Conservation (phyloP, 106 monocot genomes). For the Posidonia australis region DNA sequence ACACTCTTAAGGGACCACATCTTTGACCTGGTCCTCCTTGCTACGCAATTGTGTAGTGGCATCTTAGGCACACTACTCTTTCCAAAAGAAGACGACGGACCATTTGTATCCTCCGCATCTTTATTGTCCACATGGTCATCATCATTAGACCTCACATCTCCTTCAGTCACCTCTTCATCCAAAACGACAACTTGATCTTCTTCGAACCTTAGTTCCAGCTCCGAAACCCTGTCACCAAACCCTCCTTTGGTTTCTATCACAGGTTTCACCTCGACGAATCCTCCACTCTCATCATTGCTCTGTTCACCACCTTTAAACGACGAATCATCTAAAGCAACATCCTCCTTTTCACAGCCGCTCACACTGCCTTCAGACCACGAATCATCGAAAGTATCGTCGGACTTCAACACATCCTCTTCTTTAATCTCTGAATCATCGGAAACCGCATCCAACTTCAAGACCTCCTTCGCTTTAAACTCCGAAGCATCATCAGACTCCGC, state of each 20-base stretch:
- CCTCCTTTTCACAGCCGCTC: no score
- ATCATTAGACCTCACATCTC: neutral
- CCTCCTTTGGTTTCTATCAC: neutral
- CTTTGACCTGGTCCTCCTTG: conserved; percentile 14
- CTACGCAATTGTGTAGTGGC: conserved; percentile 2
- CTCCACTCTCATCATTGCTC: neutral
- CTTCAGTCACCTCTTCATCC: neutral
- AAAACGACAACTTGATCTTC: neutral
- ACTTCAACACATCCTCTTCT: neutral
- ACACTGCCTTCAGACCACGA: neutral
- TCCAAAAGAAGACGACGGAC: neutral
- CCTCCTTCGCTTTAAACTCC: neutral
- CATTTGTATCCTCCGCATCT: neutral
- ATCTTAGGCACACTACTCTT: neutral
- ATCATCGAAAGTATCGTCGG: neutral
- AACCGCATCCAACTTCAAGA: neutral
- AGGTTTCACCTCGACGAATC: neutral
- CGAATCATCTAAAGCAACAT: neutral
- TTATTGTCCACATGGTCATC: neutral
- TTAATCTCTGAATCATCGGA: neutral
- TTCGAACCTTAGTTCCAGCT: neutral
- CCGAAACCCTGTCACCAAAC: neutral
- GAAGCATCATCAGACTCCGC: no score
- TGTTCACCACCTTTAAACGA: neutral
- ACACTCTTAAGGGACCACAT: neutral